Conservation (phyloP, 106 monocot genomes). For the Dactylorhiza incarnata region DNA sequence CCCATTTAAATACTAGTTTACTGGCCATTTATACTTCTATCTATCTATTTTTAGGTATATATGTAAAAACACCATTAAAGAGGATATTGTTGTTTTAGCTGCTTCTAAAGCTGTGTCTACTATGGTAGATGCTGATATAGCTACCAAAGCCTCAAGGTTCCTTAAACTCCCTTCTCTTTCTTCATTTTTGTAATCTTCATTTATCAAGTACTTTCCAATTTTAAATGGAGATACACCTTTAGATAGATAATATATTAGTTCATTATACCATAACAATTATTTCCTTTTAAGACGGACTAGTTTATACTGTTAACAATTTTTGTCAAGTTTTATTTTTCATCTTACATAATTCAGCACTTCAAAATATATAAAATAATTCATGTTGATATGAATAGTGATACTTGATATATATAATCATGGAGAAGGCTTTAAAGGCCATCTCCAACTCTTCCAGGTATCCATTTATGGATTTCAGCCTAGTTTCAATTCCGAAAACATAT, state of each 20-base stretch:
- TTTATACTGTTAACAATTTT: background rate
- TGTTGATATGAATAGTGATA: background rate
- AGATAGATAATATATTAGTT: background rate
- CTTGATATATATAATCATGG: too few relatives aligned
- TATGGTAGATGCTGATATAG: constrained; percentile 82
- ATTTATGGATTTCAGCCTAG: too few relatives aligned
- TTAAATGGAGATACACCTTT: background rate
- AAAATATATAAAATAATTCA: background rate
- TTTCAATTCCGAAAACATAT: too few relatives aligned
- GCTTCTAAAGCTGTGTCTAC: constrained; percentile 87
- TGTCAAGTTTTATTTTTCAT: background rate
- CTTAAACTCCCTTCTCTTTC: background rate
- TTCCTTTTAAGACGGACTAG: background rate
- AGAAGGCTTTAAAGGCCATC: too few relatives aligned
- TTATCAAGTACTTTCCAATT: background rate
- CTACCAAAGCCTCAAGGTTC: constrained; percentile 64
- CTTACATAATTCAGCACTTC: background rate
- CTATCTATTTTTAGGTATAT: constrained; percentile 35
- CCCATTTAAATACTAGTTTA: background rate
- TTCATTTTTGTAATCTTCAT: background rate
- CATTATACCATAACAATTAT: background rate
- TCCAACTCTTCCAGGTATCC: too few relatives aligned
- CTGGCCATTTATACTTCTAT: constrained; percentile 1
- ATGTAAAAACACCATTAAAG: constrained; percentile 63
- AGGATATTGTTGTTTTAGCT: constrained; percentile 69